Conservation (phyloP, 805 yeast species). For the Torulaspora quercuum region DNA sequence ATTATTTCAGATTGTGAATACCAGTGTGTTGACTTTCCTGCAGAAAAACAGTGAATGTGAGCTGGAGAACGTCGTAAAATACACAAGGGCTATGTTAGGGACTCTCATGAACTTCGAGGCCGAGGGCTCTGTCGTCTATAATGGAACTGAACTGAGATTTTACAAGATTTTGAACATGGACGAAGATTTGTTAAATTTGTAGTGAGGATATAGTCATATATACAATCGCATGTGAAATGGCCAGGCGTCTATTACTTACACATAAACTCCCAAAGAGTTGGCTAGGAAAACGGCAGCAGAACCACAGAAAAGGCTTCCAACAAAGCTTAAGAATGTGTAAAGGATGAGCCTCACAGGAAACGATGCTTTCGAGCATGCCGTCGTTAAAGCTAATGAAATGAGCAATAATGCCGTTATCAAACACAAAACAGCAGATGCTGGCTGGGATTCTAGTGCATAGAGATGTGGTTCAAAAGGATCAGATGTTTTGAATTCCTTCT, state of each 20-base stretch:
- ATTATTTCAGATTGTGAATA: conserved; percentile 32
- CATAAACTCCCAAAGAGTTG: conserved; percentile 47
- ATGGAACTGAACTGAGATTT: conserved; percentile 25
- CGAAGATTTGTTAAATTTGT: conserved; percentile 43
- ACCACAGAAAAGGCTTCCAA: conserved; percentile 40
- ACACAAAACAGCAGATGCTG: conserved; percentile 24
- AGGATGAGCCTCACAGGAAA: conserved; percentile 22
- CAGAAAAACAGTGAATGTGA: conserved; percentile 45
- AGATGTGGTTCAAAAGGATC: conserved; percentile 17
- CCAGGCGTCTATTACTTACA: too few species aligned
- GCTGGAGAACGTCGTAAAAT: conserved; percentile 44
- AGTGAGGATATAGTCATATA: not conserved
- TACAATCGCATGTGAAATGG: too few species aligned
- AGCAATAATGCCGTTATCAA: conserved; percentile 20
- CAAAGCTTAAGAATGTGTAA: conserved; percentile 26
- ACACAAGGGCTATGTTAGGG: conserved; percentile 39
- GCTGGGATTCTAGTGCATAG: conserved; percentile 25
- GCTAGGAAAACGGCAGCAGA: conserved; percentile 42
- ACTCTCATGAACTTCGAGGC: conserved; percentile 35
- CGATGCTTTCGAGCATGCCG: conserved; percentile 17
- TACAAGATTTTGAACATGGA: conserved; percentile 43
- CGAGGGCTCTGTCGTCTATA: conserved; percentile 30
- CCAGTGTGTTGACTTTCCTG: conserved; percentile 41
- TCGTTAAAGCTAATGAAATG: conserved; percentile 21
- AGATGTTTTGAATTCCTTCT: conserved; percentile 25